Conservation (phyloP, 2,329 filamentous ascomycete species). For the Monosporascus sp. region DNA sequence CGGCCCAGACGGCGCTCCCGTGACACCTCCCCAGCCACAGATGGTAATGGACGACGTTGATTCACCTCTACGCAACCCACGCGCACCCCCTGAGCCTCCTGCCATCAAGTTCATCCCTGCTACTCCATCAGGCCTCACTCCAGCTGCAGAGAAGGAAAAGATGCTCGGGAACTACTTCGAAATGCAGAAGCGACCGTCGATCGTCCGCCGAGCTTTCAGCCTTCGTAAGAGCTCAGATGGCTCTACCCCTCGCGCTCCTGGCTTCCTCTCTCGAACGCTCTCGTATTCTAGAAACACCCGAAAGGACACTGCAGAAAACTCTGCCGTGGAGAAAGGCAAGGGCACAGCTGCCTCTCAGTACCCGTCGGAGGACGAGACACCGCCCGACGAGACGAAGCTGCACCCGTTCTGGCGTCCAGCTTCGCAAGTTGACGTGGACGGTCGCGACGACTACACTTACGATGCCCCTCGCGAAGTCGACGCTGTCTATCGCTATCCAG, state of each 20-base stretch:
- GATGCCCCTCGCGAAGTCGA: conserved; percentile 28
- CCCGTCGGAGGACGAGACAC: conserved; percentile 39
- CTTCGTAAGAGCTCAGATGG: conserved; percentile 44
- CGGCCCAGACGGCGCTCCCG: conserved; percentile 35
- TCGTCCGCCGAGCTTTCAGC: conserved; percentile 50
- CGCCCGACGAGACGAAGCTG: conserved; percentile 48
- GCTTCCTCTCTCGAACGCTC: conserved; percentile 46
- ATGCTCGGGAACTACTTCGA: conserved; percentile 52
- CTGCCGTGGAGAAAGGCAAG: conserved; percentile 20
- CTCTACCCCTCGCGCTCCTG: conserved; percentile 32
- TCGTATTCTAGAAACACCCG: conserved; percentile 44
- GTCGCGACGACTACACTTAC: conserved; percentile 21
- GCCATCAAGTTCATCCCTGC: conserved; percentile 57
- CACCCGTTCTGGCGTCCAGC: conserved; percentile 60
- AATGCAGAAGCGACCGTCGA: conserved; percentile 43
- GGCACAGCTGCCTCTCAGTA: conserved; percentile 28
- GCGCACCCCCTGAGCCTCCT: conserved; percentile 49
- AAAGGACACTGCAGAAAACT: conserved; percentile 23
- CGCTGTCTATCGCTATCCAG: conserved; percentile 41
- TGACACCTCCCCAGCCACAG: conserved; percentile 48
- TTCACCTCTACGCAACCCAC: conserved; percentile 58
- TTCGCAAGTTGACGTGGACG: conserved; percentile 30
- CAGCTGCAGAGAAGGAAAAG: conserved; percentile 45
- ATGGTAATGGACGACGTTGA: conserved; percentile 51
- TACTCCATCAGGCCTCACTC: conserved; percentile 56